Conservation (phyloP, 202 grass and related monocot species). For the Dendrocalamus latiflorus region DNA sequence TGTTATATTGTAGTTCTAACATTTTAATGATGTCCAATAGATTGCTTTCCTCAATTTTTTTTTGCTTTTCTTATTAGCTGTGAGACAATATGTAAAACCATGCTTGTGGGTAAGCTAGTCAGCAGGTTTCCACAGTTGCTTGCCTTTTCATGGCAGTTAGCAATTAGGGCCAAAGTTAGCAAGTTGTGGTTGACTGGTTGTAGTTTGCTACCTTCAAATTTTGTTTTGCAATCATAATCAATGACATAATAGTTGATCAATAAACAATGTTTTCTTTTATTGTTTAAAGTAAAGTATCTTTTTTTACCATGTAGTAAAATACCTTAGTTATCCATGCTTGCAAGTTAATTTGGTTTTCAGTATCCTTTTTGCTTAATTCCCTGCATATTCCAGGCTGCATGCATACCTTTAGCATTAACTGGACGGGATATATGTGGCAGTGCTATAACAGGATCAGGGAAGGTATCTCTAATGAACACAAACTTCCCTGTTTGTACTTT, state of each 20-base stretch:
- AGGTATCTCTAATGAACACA: too few relatives aligned
- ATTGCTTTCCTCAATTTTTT: not conserved
- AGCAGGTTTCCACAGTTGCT: not conserved
- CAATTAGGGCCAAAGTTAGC: not conserved
- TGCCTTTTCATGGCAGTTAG: not conserved
- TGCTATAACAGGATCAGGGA: too few relatives aligned
- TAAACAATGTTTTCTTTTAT: not conserved
- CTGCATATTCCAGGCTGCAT: too few relatives aligned
- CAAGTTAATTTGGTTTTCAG: conserved; percentile 13
- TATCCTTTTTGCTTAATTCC: too few relatives aligned
- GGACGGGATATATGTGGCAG: too few relatives aligned
- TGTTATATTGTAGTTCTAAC: not conserved
- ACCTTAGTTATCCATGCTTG: not conserved
- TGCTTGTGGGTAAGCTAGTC: not conserved
- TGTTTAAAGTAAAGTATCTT: not conserved
- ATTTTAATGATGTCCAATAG: not conserved
- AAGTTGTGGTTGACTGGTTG: not conserved
- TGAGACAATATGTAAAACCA: not conserved
- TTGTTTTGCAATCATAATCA: not conserved
- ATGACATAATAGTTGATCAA: not conserved
- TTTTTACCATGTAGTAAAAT: not conserved
- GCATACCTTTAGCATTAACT: too few relatives aligned
- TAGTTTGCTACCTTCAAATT: not conserved
- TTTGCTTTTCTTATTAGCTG: not conserved
- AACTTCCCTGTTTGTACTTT: too few relatives aligned